Conservation (phyloP, 306 rosid species). For the Purshia tridentata region DNA sequence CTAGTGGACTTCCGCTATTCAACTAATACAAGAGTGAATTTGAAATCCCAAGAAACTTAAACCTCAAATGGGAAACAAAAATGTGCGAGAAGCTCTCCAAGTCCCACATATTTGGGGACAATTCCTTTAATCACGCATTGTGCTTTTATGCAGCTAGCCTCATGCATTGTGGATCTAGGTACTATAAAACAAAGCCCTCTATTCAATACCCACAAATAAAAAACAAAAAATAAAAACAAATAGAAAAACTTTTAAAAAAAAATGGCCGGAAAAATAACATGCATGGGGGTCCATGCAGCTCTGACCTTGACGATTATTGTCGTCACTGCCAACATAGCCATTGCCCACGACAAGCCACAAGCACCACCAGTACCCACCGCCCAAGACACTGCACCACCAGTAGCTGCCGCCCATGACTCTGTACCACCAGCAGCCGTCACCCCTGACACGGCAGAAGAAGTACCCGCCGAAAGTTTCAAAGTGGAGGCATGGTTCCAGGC, state of each 20-base stretch:
- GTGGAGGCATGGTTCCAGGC: conserved; percentile 38
- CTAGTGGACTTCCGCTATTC: background rate
- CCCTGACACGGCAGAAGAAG: too few relatives aligned
- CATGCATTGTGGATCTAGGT: background rate
- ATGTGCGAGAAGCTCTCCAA: conserved; percentile 18
- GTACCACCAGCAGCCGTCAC: too few relatives aligned
- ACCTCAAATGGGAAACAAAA: background rate
- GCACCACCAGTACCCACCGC: conserved; percentile 8
- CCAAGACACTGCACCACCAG: conserved; percentile 3
- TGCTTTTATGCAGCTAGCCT: background rate
- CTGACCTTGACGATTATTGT: conserved; percentile 7
- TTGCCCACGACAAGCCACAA: background rate
- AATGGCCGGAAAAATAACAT: conserved; percentile 32
- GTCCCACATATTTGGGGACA: conserved; percentile 6
- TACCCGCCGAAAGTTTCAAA: conserved; percentile 31
- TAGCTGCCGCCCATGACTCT: too few relatives aligned
- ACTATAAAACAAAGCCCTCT: conserved; percentile 12
- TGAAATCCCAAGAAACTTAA: background rate
- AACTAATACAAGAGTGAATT: background rate
- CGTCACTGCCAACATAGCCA: background rate
- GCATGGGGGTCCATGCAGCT: conserved; percentile 6
- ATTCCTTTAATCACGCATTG: background rate
- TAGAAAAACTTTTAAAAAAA: background rate
- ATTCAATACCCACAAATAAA: background rate
- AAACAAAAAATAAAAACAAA: background rate